A percentile compares a stretch with the other conserved stretches of the same genome.
phyloP scores from a whole-genome alignment of 2,329 filamentous ascomycete genomes.

The Stromatinia cepivora region DNA sequence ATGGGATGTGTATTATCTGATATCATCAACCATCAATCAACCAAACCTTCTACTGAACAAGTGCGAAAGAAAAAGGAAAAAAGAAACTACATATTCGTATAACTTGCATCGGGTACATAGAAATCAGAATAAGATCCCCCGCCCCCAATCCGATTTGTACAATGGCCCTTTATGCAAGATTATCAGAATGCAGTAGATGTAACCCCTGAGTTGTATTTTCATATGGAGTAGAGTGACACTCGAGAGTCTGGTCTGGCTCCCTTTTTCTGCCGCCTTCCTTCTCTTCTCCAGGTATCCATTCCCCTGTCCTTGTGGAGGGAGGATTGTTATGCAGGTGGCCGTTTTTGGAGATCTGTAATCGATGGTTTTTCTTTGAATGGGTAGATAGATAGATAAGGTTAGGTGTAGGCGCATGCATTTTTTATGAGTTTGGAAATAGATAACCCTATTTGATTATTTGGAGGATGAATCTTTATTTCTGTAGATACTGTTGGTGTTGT shows the following conservation, averaged over 20 bases:
- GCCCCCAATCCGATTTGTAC: background rate
- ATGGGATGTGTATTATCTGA: background rate
- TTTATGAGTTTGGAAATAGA: background rate
- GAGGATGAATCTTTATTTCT: too few relatives aligned
- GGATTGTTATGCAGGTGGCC: constrained; percentile 4
- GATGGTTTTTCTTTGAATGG: background rate
- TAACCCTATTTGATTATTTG: background rate
- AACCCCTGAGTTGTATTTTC: background rate
- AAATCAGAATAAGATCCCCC: background rate
- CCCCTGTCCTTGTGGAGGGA: constrained; percentile 5
- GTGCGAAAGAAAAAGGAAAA: background rate
- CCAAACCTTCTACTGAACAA: background rate
- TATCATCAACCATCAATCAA: too few relatives aligned
- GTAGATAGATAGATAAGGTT: too few relatives aligned
- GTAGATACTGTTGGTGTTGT: too few relatives aligned
- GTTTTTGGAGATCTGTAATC: background rate
- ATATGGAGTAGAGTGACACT: background rate
- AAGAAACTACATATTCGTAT: background rate
- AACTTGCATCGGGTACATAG: too few relatives aligned
- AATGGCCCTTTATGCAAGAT: constrained; percentile 11
- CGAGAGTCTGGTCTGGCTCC: background rate
- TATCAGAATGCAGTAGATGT: background rate
- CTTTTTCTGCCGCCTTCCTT: background rate
- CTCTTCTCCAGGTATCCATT: background rate
- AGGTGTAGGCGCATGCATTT: background rate